Evolutionary conservation across 495 filamentous ascomycete species (phyloP), one percentile per base, ranked within the genome.

Genomic region (Tuber melanosporum): DNA sequence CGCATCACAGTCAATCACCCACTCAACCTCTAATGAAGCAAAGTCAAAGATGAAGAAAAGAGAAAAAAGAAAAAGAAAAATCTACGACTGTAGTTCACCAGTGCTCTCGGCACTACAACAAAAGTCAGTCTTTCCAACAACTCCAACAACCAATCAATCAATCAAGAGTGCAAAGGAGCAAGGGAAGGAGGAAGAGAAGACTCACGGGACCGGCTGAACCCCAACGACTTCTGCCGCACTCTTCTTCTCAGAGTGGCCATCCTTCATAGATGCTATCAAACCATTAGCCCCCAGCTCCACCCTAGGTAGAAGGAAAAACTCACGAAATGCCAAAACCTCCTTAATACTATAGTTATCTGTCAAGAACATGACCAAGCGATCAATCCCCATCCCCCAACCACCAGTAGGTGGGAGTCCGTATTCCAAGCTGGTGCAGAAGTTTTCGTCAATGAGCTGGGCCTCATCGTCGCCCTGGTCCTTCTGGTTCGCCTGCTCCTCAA

Each of bases 401-500:
- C 94, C 95, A 19, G 95, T 98, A 0, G 95, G 95, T 36, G 96
- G 95, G 66, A 98, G 86, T 73, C 92, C 94, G 82, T 91, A 94
- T 85, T 97, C 94, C 72, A 97, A 86, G 71, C 90, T 90, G 46
- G 90, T 90, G 83, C 93, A 92, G 89, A 97, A 97, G 83, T 90
- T 93, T 89, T 98, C 95, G 77, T 99, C 96, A 77, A 98, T 91
- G 76, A 96, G 86, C 86, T 98, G 96, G 2, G 94, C 95, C 86
- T 99, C 95, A 80, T 98, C 94, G 81, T 99, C 96, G 83, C 96
- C 95, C 86, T 96, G 92, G 57, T 90, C 94, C 87, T 98, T 99
- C 88, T 98, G 94, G 78, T 89, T 87, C 22, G 94, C 95, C 85
- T 99, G 96, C 88, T 99, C 95, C 84, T 97, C 93, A 86, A 99